A percentile compares a stretch with the other conserved stretches of the same genome.
Conservation (phyloP, 108 stramenopile genomes). For the Stephanodiscus triporus region DNA sequence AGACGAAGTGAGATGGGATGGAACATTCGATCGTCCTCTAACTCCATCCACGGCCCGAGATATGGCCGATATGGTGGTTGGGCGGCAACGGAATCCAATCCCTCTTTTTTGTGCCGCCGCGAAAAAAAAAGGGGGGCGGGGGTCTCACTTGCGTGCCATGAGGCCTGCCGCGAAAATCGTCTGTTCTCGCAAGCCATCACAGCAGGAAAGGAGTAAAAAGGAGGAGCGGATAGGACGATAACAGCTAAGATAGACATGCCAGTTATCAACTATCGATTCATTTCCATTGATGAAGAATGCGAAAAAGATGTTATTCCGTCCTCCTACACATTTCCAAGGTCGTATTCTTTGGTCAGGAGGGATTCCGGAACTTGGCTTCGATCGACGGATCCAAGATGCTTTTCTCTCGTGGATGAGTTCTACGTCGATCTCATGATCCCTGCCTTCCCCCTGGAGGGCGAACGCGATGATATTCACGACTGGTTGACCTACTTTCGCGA, state of each 20-base stretch:
- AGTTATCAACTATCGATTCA: slow-evolving; percentile 5
- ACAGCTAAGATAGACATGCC: background rate
- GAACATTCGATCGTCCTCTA: too few relatives aligned
- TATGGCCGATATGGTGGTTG: too few relatives aligned
- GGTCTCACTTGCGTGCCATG: too few relatives aligned
- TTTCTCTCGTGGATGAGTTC: slow-evolving; percentile 43
- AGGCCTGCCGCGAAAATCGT: too few relatives aligned
- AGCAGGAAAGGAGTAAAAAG: too few relatives aligned
- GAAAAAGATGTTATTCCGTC: background rate
- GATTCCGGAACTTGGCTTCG: background rate
- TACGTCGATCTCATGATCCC: slow-evolving; percentile 64
- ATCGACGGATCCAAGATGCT: slow-evolving; percentile 15
- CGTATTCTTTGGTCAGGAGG: slow-evolving; percentile 1
- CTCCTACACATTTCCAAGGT: background rate
- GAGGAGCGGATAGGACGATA: background rate
- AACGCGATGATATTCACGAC: slow-evolving; percentile 60
- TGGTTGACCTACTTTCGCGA: slow-evolving; percentile 59
- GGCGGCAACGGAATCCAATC: too few relatives aligned
- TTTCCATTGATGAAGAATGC: slow-evolving; percentile 44
- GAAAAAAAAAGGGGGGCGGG: too few relatives aligned
- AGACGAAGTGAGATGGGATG: too few relatives aligned
- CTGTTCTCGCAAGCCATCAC: too few relatives aligned
- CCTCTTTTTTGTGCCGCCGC: too few relatives aligned
- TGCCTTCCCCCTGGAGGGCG: slow-evolving; percentile 60
- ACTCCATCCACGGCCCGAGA: too few relatives aligned